phyloP scores from a whole-genome alignment of 305 asterid genomes.

The Fraxinus sp. region DNA sequence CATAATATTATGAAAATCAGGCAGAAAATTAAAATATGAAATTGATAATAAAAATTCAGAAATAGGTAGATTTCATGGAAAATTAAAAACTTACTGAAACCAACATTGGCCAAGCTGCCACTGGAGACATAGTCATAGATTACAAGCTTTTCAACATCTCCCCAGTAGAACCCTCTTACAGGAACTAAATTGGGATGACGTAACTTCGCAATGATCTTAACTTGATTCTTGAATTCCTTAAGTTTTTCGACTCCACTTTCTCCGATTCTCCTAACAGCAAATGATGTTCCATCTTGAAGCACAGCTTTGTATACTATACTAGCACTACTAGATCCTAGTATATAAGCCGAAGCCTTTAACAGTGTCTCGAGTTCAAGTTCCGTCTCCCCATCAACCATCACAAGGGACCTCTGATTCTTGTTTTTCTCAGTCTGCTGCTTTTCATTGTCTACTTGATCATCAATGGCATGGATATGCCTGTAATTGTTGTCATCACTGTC shows the following conservation, averaged over 20 bases:
- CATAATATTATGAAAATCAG: background rate
- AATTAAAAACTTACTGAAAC: slow-evolving; percentile 60
- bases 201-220: slow-evolving; percentile 61
- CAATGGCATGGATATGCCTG: background rate
- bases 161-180: slow-evolving; percentile 78
- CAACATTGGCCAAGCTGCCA: slow-evolving; percentile 82
- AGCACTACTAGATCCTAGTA: slow-evolving; percentile 72
- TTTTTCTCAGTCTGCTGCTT: slow-evolving; percentile 11
- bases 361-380: slow-evolving; percentile 64
- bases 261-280: slow-evolving; percentile 83
- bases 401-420: slow-evolving; percentile 40
- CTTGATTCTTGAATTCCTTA: slow-evolving; percentile 64
- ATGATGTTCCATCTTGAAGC: slow-evolving; percentile 61
- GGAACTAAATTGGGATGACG: slow-evolving; percentile 68
- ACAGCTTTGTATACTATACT: slow-evolving; percentile 83
- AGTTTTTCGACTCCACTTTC: slow-evolving; percentile 46
- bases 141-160: slow-evolving; percentile 87
- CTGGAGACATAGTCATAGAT: slow-evolving; percentile 69
- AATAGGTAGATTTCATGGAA: background rate
- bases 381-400: slow-evolving; percentile 80
- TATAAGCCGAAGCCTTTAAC: slow-evolving; percentile 81
- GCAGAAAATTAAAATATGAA: background rate
- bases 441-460: slow-evolving; percentile 11
- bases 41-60: background rate
- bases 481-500: slow-evolving; percentile 42